Conservation (phyloP, 1,284 basidiomycete genomes). For the Pseudomicrostroma phylloplanum region DNA sequence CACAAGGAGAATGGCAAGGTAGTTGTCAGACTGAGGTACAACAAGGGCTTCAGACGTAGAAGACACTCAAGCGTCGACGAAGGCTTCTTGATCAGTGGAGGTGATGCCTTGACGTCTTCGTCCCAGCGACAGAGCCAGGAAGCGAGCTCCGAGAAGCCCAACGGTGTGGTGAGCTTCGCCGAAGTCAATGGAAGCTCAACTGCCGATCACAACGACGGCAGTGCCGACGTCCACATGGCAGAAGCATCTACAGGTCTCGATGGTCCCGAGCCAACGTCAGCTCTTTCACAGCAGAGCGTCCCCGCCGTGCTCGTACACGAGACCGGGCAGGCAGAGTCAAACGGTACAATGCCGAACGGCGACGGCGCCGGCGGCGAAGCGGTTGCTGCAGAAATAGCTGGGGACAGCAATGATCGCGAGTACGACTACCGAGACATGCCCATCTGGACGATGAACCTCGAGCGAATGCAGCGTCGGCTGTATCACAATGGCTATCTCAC, state of each 20-base stretch:
- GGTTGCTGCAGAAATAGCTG: background rate
- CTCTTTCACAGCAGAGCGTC: background rate
- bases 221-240: conserved; percentile 4
- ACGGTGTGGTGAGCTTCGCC: background rate
- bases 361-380: conserved; percentile 5
- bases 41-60: conserved; percentile 55
- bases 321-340: background rate
- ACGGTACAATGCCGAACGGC: background rate
- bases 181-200: background rate
- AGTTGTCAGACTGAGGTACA: conserved; percentile 64
- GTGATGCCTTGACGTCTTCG: background rate
- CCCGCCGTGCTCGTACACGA: background rate
- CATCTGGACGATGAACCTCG: conserved; percentile 57
- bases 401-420: conserved; percentile 8
- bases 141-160: background rate
- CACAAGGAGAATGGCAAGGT: conserved; percentile 38
- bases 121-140: background rate
- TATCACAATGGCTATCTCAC: conserved; percentile 83
- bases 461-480: conserved; percentile 79
- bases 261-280: background rate
- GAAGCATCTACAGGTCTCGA: background rate
- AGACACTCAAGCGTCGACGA: conserved; percentile 11
- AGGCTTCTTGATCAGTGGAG: conserved; percentile 9
- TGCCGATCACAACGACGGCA: background rate
- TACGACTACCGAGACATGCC: conserved; percentile 35